phyloP scores from a whole-genome alignment of 2,329 filamentous ascomycete genomes.

The Phyllosticta citriasiana region DNA sequence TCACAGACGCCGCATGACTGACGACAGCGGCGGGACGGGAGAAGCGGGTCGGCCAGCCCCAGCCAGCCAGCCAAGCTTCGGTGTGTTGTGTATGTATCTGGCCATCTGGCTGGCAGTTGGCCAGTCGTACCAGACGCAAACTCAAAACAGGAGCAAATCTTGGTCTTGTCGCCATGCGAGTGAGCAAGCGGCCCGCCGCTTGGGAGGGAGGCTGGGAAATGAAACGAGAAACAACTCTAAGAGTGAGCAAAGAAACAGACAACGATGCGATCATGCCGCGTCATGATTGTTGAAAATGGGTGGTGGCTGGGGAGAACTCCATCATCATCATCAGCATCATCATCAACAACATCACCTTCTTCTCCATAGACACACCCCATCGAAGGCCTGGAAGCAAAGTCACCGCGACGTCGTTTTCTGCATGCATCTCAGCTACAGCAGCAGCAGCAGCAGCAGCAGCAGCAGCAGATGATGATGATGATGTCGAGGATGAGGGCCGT shows the following conservation, averaged over 20 bases:
- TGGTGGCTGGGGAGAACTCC: neutral
- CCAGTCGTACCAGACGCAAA: neutral
- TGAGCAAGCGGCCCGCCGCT: too few species aligned
- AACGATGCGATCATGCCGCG: too few species aligned
- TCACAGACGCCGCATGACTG: too few species aligned
- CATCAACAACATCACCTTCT: neutral
- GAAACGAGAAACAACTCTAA: neutral
- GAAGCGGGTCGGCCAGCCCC: too few species aligned
- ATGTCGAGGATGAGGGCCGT: neutral
- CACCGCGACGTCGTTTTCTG: neutral
- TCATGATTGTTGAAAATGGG: too few species aligned
- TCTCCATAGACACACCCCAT: neutral
- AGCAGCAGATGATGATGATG: too few species aligned
- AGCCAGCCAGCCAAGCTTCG: too few species aligned
- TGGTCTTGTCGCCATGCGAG: neutral
- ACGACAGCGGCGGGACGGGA: too few species aligned
- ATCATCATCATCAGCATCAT: neutral
- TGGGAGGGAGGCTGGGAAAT: neutral
- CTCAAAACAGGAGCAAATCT: neutral
- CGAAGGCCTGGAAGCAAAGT: too few species aligned
- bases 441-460: too few species aligned
- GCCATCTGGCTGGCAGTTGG: neutral
- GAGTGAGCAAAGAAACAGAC: neutral
- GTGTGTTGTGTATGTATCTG: too few species aligned
- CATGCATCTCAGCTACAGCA: neutral